Evolutionary conservation across 1,284 basidiomycete species (phyloP).

Genomic region (Cryptococcus sp.): DNA sequence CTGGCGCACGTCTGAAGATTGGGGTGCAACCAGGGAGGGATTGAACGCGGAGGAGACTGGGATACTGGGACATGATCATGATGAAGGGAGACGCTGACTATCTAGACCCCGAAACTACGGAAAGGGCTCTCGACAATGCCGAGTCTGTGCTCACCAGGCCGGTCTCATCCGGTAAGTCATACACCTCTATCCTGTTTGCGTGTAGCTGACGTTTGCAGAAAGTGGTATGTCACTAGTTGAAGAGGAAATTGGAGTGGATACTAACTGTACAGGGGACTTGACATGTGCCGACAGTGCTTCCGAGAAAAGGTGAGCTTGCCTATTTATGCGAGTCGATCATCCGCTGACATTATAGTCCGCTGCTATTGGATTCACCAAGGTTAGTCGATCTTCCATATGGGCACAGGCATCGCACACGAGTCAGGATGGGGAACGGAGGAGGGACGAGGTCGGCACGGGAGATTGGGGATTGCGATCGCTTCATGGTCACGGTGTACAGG

Average conservation of each 20-base stretch:
- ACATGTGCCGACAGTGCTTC: conserved; percentile 98
- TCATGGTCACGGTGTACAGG: background rate
- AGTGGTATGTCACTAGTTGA: conserved; percentile 26
- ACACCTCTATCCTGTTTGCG: background rate
- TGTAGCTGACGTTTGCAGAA: conserved; percentile 25
- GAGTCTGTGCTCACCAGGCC: conserved; percentile 90
- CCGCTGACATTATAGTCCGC: conserved; percentile 48
- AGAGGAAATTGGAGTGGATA: no score
- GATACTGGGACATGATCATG: background rate
- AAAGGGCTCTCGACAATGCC: conserved; percentile 92
- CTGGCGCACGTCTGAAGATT: no score
- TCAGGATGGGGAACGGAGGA: background rate
- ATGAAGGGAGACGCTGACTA: background rate
- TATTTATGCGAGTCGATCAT: background rate
- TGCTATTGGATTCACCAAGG: conserved; percentile 92
- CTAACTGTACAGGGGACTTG: conserved; percentile 64
- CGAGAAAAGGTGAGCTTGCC: conserved; percentile 65
- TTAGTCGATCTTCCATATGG: conserved; percentile 46
- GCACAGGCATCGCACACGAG: no score
- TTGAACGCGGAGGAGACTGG: no score
- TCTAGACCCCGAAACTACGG: conserved; percentile 79
- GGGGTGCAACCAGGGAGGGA: no score
- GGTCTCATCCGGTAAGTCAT: conserved; percentile 70
- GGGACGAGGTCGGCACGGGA: background rate
- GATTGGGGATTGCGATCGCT: background rate